A percentile compares a stretch with the other conserved stretches of the same genome.
Evolutionary conservation across 2,329 filamentous ascomycete genomes (phyloP).

Genomic region (Penicillium sp.): DNA sequence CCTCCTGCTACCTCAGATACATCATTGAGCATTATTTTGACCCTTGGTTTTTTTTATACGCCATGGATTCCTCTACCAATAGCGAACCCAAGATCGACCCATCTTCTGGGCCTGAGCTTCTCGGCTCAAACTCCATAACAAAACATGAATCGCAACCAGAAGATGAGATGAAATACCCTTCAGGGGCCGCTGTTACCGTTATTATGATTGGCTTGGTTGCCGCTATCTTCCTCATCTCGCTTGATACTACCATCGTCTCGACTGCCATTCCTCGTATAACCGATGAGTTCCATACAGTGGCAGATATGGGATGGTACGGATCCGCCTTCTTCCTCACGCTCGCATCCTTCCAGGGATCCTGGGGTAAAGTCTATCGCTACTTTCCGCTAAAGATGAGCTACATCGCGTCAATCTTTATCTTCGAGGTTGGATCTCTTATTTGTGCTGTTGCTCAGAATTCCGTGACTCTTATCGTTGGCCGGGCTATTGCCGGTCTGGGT

Average conservation of each 20-base stretch:
- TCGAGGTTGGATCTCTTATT: conserved; percentile 36
- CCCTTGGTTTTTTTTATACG: no score
- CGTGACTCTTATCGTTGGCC: conserved; percentile 33
- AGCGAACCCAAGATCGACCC: no score
- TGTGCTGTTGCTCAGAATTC: conserved; percentile 33
- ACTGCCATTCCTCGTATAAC: conserved; percentile 7
- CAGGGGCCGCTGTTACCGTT: no score
- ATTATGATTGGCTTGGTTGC: no score
- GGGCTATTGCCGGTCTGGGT: conserved; percentile 26
- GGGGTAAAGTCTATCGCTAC: conserved; percentile 37
- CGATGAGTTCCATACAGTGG: conserved; percentile 1
- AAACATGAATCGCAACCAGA: no score
- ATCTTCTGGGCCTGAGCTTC: no score
- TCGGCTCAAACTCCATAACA: no score
- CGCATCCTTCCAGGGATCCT: conserved; percentile 36
- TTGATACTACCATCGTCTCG: background rate
- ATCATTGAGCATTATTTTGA: no score
- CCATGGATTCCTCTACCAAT: no score
- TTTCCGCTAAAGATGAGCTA: conserved; percentile 39
- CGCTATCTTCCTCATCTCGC: no score
- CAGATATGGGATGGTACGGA: conserved; percentile 6
- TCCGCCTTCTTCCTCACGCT: conserved; percentile 1
- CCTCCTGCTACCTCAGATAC: background rate
- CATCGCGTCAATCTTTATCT: conserved; percentile 33
- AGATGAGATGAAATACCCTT: no score